Evolutionary conservation across 345 rosid species (phyloP).

Genomic region (Eucalyptus tenuipes): DNA sequence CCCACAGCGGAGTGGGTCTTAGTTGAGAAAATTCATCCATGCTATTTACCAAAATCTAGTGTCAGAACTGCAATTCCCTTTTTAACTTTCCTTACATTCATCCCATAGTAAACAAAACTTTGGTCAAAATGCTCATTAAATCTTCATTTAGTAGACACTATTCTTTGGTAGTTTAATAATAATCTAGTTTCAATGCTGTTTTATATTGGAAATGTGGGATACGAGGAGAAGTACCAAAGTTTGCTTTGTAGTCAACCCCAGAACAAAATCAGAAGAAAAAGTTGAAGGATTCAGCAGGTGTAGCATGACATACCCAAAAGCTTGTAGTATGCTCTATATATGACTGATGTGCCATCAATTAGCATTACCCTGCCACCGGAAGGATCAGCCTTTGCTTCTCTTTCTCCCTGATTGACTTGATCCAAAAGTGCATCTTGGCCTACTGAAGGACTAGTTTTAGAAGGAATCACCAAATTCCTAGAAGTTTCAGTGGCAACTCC

Average conservation of each 20-base stretch:
- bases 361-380: conserved; percentile 81
- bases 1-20: background rate
- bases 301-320: conserved; percentile 49
- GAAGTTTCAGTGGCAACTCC: conserved; percentile 13
- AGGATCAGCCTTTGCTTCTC: conserved; percentile 11
- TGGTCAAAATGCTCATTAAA: background rate
- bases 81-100: background rate
- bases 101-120: background rate
- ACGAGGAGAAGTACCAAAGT: background rate
- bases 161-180: background rate
- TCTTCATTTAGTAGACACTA: background rate
- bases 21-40: background rate
- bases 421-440: conserved; percentile 3
- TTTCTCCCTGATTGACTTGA: conserved; percentile 20
- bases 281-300: background rate
- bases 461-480: conserved; percentile 4
- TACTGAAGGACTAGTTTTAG: conserved; percentile 11
- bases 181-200: background rate
- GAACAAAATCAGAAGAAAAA: background rate
- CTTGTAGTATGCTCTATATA: conserved; percentile 94
- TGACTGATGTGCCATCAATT: conserved; percentile 87
- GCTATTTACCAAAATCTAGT: background rate
- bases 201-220: background rate
- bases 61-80: background rate
- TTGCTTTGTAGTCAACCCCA: background rate